Evolutionary conservation across 179 eudicot genomes (phyloP), one percentile per base, ranked within the genome.

Genomic region (Beta corolliflora): DNA sequence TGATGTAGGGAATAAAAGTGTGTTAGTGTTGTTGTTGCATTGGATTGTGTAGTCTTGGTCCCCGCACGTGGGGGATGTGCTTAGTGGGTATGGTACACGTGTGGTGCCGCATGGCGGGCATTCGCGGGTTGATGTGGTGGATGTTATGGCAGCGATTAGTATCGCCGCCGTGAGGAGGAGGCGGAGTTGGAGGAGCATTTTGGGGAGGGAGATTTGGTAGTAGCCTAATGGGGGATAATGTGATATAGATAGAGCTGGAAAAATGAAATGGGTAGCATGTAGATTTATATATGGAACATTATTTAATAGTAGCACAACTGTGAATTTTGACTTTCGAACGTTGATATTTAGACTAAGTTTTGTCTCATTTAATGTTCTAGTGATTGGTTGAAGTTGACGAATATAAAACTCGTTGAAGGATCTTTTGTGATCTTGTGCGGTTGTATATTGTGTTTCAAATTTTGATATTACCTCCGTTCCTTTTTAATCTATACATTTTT

Each of bases 31-130:
- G 75, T 67, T 74, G 79, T 63, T 75, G 88, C 98, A 94, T 31
- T 84, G 91, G 89, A 94, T 81, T 46, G 77, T 87, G 90, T 94
- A 94, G 3, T 78, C 14, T 31, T 83, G 96, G 87, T 92, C 96
- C 5, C 97, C 97, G 74, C 98, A 94, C 75, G 83, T 75, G 36
- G 94, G 85, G 52, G 80, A 63, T 56, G 97, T 94, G 93, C 94
- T 91, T 36, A 94, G 88, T 9, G 98, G 98, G 89, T 92, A 94
- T 0, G 98, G 98, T 29, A 94, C 92, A 1, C 9, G 61, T 23
- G 81, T 82, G 79, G 73, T 61, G 54, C 89, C 89, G 66, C 90
- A 88, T 15, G 80, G 84, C 0, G 87, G 87, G 73, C 89, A 88
- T 81, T 76, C 79, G 9, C 81, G 66, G 44, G 85, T 21, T 4